Evolutionary conservation across 1,139 yeast genomes (phyloP).

Genomic region (Sugiyamaella pinicola): DNA sequence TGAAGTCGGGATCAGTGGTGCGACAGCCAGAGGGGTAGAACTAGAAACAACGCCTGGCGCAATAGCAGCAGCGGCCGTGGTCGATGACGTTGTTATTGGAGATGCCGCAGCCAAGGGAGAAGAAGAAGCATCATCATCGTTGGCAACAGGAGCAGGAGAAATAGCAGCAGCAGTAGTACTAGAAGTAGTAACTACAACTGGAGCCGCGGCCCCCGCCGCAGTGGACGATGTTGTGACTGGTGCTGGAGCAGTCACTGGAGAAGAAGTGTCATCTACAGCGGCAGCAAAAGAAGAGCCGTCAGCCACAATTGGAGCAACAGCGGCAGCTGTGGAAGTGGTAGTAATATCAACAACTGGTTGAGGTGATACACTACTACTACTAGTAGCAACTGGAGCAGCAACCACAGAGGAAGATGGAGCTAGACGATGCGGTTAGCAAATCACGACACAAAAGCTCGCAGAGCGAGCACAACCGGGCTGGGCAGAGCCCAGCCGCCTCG

Average conservation of each 20-base stretch:
- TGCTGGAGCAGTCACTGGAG: conserved; percentile 14
- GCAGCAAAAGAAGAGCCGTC: neutral
- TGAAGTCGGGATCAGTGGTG: conserved; percentile 13
- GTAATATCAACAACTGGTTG: neutral
- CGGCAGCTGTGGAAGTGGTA: neutral
- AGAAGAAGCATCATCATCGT: conserved; percentile 7
- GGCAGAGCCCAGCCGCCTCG: no score
- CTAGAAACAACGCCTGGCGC: neutral
- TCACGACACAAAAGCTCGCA: no score
- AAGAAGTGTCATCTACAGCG: no score
- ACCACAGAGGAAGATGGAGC: neutral
- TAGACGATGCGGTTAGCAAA: neutral
- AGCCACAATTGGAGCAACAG: neutral
- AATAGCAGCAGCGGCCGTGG: neutral
- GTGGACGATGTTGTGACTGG: no score
- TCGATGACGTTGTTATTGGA: conserved; percentile 5
- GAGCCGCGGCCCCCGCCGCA: no score
- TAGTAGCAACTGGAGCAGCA: neutral
- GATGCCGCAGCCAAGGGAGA: conserved; percentile 1
- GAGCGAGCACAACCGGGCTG: no score
- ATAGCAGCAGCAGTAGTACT: no score
- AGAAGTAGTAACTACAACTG: no score
- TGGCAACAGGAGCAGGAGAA: conserved; percentile 5
- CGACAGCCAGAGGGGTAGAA: conserved; percentile 12
- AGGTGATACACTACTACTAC: neutral